Percentiles rank a stretch among this genome's conserved stretches.
phyloP scores from a whole-genome alignment of 1,284 basidiomycete genomes.

The Mrakiaceae sp. region DNA sequence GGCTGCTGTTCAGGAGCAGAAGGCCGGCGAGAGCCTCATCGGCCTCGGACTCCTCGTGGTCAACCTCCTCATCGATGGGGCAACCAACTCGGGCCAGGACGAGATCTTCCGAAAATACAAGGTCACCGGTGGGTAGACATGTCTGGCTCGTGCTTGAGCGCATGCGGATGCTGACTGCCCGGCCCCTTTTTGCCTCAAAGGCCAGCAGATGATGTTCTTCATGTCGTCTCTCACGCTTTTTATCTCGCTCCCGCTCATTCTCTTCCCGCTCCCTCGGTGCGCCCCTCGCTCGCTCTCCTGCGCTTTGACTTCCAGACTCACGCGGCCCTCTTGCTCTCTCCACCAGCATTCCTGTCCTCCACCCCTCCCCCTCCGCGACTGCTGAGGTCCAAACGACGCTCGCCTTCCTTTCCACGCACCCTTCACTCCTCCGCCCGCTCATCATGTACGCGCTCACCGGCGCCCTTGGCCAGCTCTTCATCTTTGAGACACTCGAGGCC shows the following conservation, averaged over 20 bases:
- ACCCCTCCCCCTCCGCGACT: slow-evolving; percentile 41
- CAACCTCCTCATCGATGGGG: slow-evolving; percentile 85
- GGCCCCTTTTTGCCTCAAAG: slow-evolving; percentile 36
- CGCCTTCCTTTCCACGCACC: slow-evolving; percentile 67
- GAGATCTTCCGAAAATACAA: slow-evolving; percentile 74
- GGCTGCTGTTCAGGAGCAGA: slow-evolving; percentile 28
- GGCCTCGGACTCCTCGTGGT: slow-evolving; percentile 37
- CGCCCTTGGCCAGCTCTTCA: slow-evolving; percentile 89
- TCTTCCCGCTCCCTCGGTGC: slow-evolving; percentile 50
- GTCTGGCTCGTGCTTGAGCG: not conserved
- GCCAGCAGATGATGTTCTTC: slow-evolving; percentile 99
- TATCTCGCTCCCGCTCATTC: slow-evolving; percentile 57
- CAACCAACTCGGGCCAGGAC: slow-evolving; percentile 96
- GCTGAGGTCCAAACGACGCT: slow-evolving; percentile 59
- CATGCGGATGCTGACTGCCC: not conserved
- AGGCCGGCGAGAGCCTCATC: slow-evolving; percentile 31
- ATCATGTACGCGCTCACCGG: slow-evolving; percentile 80
- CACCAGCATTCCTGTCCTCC: slow-evolving; percentile 59
- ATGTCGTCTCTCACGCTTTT: slow-evolving; percentile 61
- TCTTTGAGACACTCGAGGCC: slow-evolving; percentile 93
- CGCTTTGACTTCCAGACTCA: slow-evolving; percentile 19
- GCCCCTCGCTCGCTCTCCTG: slow-evolving; percentile 22
- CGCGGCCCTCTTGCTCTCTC: not conserved
- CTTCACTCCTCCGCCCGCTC: slow-evolving; percentile 63
- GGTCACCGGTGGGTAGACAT: slow-evolving; percentile 39